These are phyloP conservation scores for Neofusicoccum sp. DNA, from an alignment of 2,329 filamentous ascomycete species.

Conservation along the genomic window DNA sequence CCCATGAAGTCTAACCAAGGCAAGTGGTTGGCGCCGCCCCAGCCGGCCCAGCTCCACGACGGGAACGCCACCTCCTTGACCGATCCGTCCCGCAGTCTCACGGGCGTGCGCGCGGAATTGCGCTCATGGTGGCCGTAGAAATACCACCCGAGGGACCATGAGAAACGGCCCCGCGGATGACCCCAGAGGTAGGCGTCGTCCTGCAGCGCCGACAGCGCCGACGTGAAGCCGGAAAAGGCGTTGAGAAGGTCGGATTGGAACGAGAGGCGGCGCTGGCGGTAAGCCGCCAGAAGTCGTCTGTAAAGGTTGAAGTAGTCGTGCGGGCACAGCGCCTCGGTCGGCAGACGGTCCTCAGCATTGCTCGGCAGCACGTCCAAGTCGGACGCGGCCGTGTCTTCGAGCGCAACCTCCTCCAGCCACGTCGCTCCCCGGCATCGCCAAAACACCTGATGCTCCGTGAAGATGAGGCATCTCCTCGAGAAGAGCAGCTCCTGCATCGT, in stretches of 20 bases:
- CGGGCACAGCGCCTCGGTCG: not conserved
- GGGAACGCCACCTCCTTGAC: not conserved
- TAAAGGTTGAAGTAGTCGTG: not conserved
- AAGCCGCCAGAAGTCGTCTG: not conserved
- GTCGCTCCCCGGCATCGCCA: not conserved
- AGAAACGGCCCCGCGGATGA: not conserved
- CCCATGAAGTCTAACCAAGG: not conserved
- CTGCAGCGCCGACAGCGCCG: not conserved
- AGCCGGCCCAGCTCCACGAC: not conserved
- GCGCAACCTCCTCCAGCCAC: not conserved
- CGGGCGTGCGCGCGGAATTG: not conserved
- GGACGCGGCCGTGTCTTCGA: not conserved
- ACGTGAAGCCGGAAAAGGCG: not conserved
- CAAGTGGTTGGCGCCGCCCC: not conserved
- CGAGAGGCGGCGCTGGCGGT: not conserved
- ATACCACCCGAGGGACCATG: not conserved
- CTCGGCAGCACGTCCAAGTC: not conserved
- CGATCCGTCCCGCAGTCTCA: not conserved
- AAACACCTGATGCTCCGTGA: not conserved
- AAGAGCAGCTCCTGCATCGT: conserved; percentile 3
- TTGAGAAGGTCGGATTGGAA: not conserved
- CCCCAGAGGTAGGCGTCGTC: not conserved
- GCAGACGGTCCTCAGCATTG: not conserved
- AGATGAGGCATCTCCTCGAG: not conserved
- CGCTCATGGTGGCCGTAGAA: not conserved